These are phyloP conservation scores for Colletotrichum liaoningense DNA, from an alignment of 2,329 filamentous ascomycete species.

Conservation along the genomic window DNA sequence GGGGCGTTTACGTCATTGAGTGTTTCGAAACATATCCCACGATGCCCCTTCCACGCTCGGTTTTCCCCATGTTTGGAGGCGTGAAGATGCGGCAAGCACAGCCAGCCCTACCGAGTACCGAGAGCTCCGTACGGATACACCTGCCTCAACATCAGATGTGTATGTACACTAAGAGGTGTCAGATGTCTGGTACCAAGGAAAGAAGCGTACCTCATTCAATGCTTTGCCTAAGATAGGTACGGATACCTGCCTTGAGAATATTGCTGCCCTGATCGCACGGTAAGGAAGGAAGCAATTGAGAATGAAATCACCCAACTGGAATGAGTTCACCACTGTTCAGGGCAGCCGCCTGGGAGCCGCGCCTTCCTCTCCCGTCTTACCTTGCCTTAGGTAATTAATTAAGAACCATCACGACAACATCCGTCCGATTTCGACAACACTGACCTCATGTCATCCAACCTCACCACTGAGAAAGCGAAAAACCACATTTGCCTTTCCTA, in stretches of 20 bases:
- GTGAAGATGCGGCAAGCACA: slow-evolving; percentile 13
- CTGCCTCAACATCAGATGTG: not conserved
- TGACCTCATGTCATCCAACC: not conserved
- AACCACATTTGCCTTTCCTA: not conserved
- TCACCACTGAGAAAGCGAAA: not conserved
- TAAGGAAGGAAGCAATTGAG: not conserved
- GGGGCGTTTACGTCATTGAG: slow-evolving; percentile 27
- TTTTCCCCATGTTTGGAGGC: slow-evolving; percentile 21
- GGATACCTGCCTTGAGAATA: not conserved
- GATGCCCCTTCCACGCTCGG: slow-evolving; percentile 33
- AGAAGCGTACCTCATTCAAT: no score
- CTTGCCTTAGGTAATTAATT: not conserved
- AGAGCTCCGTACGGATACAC: no score
- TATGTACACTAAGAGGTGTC: not conserved
- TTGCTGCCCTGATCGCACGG: not conserved
- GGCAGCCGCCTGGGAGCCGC: no score
- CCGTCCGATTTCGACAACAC: not conserved
- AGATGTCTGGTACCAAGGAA: not conserved
- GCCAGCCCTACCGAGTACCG: not conserved
- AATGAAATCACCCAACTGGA: not conserved
- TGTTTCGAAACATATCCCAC: slow-evolving; percentile 36
- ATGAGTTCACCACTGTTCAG: not conserved
- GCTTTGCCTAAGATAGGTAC: no score
- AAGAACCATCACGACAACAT: no score
- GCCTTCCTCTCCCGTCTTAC: not conserved